These are phyloP conservation scores for Aquanectria penicillioides DNA, from an alignment of 2,329 filamentous ascomycete genomes.

Conservation along the genomic window DNA sequence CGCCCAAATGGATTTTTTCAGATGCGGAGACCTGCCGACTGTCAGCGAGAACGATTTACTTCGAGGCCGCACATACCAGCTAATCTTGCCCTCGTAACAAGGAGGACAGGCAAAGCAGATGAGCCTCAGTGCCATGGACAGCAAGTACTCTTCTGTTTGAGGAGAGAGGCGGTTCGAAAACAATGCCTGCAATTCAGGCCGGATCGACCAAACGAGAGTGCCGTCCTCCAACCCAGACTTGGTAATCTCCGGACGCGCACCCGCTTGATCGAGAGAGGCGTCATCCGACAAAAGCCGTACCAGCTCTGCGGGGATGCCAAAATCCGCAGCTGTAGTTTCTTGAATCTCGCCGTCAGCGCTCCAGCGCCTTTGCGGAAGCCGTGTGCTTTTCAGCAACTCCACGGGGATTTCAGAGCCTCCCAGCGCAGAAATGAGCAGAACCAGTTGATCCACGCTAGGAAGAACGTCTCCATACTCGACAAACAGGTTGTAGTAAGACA, in stretches of 20 bases:
- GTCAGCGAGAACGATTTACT: too few relatives aligned
- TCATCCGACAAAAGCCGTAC: slow-evolving; percentile 32
- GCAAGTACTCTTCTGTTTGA: slow-evolving; percentile 33
- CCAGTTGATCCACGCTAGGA: slow-evolving; percentile 34
- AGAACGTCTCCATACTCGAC: slow-evolving; percentile 40
- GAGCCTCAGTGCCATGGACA: slow-evolving; percentile 31
- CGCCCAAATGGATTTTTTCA: slow-evolving; percentile 42
- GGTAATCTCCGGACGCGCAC: slow-evolving; percentile 21
- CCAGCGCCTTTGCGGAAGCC: slow-evolving; percentile 39
- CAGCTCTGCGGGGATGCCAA: slow-evolving; percentile 36
- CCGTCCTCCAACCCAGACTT: slow-evolving; percentile 33
- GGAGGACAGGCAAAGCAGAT: slow-evolving; percentile 45
- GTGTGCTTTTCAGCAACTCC: slow-evolving; percentile 35
- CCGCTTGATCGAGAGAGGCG: slow-evolving; percentile 5
- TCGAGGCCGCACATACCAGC: slow-evolving; percentile 34
- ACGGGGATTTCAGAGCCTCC: slow-evolving; percentile 37
- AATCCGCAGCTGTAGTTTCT: slow-evolving; percentile 30
- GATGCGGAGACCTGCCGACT: slow-evolving; percentile 36
- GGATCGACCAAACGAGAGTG: slow-evolving; percentile 31
- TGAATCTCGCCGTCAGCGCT: slow-evolving; percentile 40
- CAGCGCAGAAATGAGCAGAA: slow-evolving; percentile 39
- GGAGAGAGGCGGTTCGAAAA: slow-evolving; percentile 13
- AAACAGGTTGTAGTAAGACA: slow-evolving; percentile 39
- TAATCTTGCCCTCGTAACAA: slow-evolving; percentile 45
- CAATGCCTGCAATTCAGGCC: not conserved